Evolutionary conservation across 108 stramenopile genomes (phyloP).

Genomic region (Cyclotella choctawhatcheeana): DNA sequence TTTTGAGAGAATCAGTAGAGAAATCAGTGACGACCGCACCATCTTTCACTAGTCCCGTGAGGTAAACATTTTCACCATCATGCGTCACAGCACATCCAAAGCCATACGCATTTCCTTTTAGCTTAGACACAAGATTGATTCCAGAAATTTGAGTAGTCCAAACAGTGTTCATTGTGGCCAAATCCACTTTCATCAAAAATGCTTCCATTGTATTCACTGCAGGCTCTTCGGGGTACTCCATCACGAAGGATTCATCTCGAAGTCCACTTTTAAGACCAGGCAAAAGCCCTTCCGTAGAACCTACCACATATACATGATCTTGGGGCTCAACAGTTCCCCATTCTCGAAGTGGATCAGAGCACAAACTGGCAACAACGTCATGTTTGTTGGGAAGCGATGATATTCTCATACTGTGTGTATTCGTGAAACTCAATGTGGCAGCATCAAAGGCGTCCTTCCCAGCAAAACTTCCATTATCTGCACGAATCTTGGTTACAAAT

Average conservation of each 20-base stretch:
- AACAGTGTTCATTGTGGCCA: constrained; percentile 48
- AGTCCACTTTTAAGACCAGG: constrained; percentile 14
- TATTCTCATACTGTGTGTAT: constrained; percentile 33
- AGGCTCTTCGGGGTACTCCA: constrained; percentile 11
- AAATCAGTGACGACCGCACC: constrained; percentile 54
- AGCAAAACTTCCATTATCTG: constrained; percentile 38
- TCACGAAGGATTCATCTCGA: constrained; percentile 25
- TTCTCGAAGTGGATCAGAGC: constrained; percentile 25
- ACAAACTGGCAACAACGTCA: constrained; percentile 47
- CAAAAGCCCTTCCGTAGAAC: constrained; percentile 47
- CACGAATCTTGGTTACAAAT: constrained; percentile 49
- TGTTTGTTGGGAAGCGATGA: constrained; percentile 24
- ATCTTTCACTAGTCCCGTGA: constrained; percentile 62
- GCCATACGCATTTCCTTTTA: constrained; percentile 49
- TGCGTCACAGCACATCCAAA: constrained; percentile 66
- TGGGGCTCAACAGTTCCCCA: constrained; percentile 32
- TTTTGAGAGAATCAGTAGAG: constrained; percentile 10
- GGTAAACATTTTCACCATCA: constrained; percentile 60
- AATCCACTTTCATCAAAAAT: constrained; percentile 56
- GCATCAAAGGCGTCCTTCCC: constrained; percentile 41
- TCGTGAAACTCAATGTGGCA: constrained; percentile 24
- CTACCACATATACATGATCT: constrained; percentile 54
- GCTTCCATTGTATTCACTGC: constrained; percentile 48
- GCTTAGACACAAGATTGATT: constrained; percentile 1
- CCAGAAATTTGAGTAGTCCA: constrained; percentile 63